Conservation (phyloP, 202 grass and related monocot species). For the Zoysia matrella region DNA sequence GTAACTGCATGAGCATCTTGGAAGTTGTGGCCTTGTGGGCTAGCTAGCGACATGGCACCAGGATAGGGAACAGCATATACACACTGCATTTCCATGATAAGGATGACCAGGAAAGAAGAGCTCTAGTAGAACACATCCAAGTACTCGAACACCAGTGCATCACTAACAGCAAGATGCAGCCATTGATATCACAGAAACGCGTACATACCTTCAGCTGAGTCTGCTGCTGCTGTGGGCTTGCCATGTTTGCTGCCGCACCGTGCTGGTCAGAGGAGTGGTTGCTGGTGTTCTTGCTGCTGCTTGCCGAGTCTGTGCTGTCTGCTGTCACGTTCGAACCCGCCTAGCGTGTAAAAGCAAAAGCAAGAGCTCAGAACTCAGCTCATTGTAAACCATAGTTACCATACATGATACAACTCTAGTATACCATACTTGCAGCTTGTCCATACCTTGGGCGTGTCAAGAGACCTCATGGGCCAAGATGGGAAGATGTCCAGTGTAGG, state of each 20-base stretch:
- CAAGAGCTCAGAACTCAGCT: background rate
- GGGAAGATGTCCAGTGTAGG: slow-evolving; percentile 95
- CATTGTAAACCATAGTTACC: background rate
- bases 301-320: slow-evolving; percentile 75
- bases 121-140: slow-evolving; percentile 10
- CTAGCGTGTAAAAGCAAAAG: slow-evolving; percentile 17
- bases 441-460: slow-evolving; percentile 77
- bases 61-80: slow-evolving; percentile 29
- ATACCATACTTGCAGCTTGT: background rate
- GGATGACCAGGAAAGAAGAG: slow-evolving; percentile 7
- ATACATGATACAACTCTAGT: background rate
- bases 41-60: slow-evolving; percentile 45
- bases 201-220: slow-evolving; percentile 38
- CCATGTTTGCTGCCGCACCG: slow-evolving; percentile 31
- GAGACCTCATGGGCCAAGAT: slow-evolving; percentile 74
- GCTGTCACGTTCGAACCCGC: slow-evolving; percentile 57
- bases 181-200: background rate
- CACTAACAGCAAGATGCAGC: background rate
- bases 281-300: slow-evolving; percentile 62
- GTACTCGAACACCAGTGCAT: background rate
- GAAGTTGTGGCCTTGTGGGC: slow-evolving; percentile 62
- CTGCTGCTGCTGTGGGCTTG: slow-evolving; percentile 33
- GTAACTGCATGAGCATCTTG: slow-evolving; percentile 57
- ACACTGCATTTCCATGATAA: slow-evolving; percentile 12
- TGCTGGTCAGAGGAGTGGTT: slow-evolving; percentile 54